Conservation (phyloP, 73 alveolate species). For the Durusdinium trenchii region DNA sequence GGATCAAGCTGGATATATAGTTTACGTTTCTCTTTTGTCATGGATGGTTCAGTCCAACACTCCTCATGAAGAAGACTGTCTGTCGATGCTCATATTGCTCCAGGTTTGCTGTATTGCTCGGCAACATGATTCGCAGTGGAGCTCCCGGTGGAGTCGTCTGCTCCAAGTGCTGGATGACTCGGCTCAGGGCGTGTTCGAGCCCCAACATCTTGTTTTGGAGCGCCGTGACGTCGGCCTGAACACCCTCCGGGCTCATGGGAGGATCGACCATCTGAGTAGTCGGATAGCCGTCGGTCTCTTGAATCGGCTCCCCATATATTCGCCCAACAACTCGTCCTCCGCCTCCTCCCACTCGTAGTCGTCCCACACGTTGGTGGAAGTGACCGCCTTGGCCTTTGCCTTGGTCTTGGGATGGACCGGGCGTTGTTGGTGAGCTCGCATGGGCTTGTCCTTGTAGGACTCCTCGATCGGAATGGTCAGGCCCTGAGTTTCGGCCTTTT, state of each 20-base stretch:
- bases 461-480: not conserved
- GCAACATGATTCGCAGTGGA: not conserved
- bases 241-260: too few species aligned
- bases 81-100: not conserved
- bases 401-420: not conserved
- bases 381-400: constrained; percentile 1
- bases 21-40: not conserved
- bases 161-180: not conserved
- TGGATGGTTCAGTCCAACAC: not conserved
- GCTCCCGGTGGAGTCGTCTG: not conserved
- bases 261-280: not conserved
- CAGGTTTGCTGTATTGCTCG: not conserved
- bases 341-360: not conserved
- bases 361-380: not conserved
- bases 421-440: not conserved
- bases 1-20: not conserved
- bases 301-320: not conserved
- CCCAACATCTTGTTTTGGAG: not conserved
- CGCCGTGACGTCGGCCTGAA: not conserved
- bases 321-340: not conserved
- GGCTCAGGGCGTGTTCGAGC: not conserved
- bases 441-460: not conserved
- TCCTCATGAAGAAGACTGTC: not conserved
- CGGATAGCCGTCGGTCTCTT: not conserved
- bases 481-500: not conserved